These are phyloP conservation scores for Boletus bicolor DNA, from an alignment of 768 basidiomycete genomes.

Conservation along the genomic window DNA sequence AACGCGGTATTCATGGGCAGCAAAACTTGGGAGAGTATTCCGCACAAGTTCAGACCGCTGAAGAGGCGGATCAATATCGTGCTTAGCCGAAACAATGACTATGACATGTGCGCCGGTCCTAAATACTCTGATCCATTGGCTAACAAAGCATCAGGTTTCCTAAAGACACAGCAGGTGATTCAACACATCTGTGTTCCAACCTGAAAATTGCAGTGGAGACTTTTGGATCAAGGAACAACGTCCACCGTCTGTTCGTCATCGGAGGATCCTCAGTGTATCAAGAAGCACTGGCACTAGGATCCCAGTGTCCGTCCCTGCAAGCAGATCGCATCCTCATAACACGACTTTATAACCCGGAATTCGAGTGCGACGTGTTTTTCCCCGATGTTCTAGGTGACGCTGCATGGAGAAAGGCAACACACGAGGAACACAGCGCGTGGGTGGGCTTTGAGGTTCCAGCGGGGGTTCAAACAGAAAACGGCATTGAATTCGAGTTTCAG, in stretches of 20 bases:
- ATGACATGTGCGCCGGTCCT: conserved; percentile 53
- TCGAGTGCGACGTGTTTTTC: conserved; percentile 87
- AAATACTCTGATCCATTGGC: background rate
- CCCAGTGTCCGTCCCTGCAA: conserved; percentile 32
- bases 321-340: conserved; percentile 89
- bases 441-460: conserved; percentile 72
- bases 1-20: conserved; percentile 95
- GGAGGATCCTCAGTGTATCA: conserved; percentile 88
- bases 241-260: conserved; percentile 76
- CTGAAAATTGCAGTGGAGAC: conserved; percentile 18
- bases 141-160: conserved; percentile 17
- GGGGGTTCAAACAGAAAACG: conserved; percentile 79
- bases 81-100: conserved; percentile 57
- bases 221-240: conserved; percentile 13
- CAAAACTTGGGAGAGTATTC: conserved; percentile 98
- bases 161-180: conserved; percentile 8
- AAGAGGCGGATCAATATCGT: conserved; percentile 74
- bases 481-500: conserved; percentile 85
- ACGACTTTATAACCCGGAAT: conserved; percentile 68
- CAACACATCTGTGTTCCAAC: conserved; percentile 31
- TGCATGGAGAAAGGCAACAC: conserved; percentile 58
- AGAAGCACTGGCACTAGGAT: conserved; percentile 48
- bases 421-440: conserved; percentile 71
- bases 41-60: conserved; percentile 77
- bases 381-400: conserved; percentile 56